These are phyloP conservation scores for Solanum pinnatisectum DNA, from an alignment of 257 asterid species.

Conservation along the genomic window DNA sequence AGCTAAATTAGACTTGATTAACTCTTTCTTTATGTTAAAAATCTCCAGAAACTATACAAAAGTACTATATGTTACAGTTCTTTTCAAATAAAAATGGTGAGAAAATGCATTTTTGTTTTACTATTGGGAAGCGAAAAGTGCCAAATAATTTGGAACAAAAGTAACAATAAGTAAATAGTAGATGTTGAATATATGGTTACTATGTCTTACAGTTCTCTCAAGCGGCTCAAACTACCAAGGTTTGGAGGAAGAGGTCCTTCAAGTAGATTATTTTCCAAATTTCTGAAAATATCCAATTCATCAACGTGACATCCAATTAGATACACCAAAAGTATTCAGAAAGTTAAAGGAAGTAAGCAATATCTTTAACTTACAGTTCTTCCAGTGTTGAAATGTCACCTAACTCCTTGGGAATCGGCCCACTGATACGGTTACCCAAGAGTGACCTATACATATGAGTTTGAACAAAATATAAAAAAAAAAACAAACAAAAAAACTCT, in stretches of 20 bases:
- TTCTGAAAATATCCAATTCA: slow-evolving; percentile 22
- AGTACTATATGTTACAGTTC: background rate
- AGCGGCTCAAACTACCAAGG: slow-evolving; percentile 57
- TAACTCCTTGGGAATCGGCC: slow-evolving; percentile 63
- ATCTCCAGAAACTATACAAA: background rate
- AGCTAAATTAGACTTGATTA: background rate
- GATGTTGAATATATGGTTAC: background rate
- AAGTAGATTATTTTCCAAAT: slow-evolving; percentile 72
- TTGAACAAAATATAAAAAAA: background rate
- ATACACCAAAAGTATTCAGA: background rate
- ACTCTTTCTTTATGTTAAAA: background rate
- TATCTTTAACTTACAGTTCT: slow-evolving; percentile 48
- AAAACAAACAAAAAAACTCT: background rate
- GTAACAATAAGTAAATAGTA: background rate
- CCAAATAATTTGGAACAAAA: background rate
- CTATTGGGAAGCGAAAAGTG: background rate
- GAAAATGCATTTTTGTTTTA: background rate
- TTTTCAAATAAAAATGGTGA: background rate
- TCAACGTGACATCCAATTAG: slow-evolving; percentile 12
- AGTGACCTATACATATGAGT: slow-evolving; percentile 50
- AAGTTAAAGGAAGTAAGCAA: background rate
- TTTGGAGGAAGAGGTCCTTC: slow-evolving; percentile 65
- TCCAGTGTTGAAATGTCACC: slow-evolving; percentile 58
- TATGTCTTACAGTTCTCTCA: slow-evolving; percentile 58
- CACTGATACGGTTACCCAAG: slow-evolving; percentile 72